Conservation (phyloP, 768 basidiomycete genomes). For the Lactarius sp. region DNA sequence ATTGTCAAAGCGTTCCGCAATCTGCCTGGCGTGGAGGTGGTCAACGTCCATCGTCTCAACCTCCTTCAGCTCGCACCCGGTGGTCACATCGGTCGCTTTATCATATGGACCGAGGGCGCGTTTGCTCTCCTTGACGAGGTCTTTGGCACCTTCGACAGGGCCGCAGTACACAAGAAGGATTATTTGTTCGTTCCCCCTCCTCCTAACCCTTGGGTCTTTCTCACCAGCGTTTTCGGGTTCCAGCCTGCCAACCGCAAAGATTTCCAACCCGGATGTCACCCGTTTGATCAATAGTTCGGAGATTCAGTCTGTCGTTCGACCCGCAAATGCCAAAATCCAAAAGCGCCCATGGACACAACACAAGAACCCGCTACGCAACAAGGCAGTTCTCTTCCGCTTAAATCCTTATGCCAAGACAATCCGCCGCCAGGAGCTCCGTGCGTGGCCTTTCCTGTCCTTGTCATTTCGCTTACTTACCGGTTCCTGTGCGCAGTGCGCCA, state of each 20-base stretch:
- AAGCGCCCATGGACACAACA: conserved; percentile 98
- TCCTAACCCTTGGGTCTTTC: neutral
- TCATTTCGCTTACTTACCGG: neutral
- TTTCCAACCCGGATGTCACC: conserved; percentile 93
- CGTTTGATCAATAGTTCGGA: conserved; percentile 97
- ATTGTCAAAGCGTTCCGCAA: conserved; percentile 99
- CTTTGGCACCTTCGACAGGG: conserved; percentile 92
- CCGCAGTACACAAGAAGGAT: conserved; percentile 81
- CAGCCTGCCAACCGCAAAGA: conserved; percentile 93
- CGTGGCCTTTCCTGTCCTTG: conserved; percentile 34
- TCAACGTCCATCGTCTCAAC: conserved; percentile 91
- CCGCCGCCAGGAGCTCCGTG: conserved; percentile 83
- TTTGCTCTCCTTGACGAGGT: conserved; percentile 91
- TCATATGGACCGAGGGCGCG: conserved; percentile 98
- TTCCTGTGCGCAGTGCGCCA: conserved; percentile 57
- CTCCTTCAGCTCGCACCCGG: conserved; percentile 98
- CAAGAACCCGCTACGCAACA: conserved; percentile 98
- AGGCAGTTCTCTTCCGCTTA: conserved; percentile 90
- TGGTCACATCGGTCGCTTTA: conserved; percentile 97
- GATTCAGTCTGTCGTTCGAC: conserved; percentile 95
- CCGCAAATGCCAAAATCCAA: conserved; percentile 75
- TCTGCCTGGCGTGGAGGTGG: conserved; percentile 95
- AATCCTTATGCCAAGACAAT: conserved; percentile 98
- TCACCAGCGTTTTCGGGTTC: neutral
- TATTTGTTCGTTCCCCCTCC: conserved; percentile 54